Evolutionary conservation across 2,329 filamentous ascomycete species (phyloP), one percentile per base, ranked within the genome.

Genomic region (Botrytis aclada): DNA sequence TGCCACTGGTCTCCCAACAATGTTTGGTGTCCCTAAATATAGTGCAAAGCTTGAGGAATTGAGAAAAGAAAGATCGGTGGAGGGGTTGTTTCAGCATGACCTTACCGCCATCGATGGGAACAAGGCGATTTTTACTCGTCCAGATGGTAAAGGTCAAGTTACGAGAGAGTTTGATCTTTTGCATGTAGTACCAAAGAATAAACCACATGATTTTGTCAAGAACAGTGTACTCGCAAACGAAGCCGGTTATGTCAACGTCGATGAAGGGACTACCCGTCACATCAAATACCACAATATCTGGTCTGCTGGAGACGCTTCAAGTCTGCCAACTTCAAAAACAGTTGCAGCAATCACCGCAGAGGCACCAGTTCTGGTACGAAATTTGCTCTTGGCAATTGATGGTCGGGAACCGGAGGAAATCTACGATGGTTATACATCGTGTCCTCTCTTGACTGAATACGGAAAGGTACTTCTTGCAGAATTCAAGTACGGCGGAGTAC

Each of bases 21-120:
- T 89, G 88, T 89, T 89, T 72, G 88, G 85, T 62, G 87, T 89
- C 54, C 85, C 87, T 73, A 89, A 89, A 81, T 89, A 89, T 79
- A 86, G 83, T 78, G 84, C 84, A 41, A 83, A 82, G 69, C 84
- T 89, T 1, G 86, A 89, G 74, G 80, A 84, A 75, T 80, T 89
- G 77, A 84, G 88, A 4, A 78, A 84, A 78, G 84, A 88, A 78
- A 81, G 87, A 16, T 85, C 84, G 4, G 88, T 89, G 2, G 88
- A 89, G 78, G 88, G 85, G 0, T 81, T 89, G 25, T 89, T 89
- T 80, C 83, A 86, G 77, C 88, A 89, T 74, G 87, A 89, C 76
- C 83, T 89, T 1, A 80, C 87, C 32, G 82, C 84, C 39, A 80
- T 89, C 12, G 81, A 88, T 14, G 88, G 87, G 66, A 84, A 88